Conservation (phyloP, 495 filamentous ascomycete genomes). For the Copromyces sp. region DNA sequence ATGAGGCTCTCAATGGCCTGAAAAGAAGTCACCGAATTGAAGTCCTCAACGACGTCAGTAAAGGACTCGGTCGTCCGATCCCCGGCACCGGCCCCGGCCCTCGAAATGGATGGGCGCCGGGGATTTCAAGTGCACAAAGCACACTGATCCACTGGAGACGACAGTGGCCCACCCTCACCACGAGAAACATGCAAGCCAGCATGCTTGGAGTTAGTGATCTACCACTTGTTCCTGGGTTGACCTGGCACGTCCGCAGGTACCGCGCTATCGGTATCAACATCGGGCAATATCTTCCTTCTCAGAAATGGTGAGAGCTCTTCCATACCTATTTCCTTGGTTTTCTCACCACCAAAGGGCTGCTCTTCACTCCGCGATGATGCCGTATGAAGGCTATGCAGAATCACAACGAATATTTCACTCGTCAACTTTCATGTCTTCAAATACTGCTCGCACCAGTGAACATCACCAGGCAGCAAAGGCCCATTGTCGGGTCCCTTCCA, state of each 20-base stretch:
- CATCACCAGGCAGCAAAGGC: neutral
- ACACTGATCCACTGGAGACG: neutral
- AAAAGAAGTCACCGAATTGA: neutral
- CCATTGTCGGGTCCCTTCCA: neutral
- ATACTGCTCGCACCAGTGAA: neutral
- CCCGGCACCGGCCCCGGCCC: neutral
- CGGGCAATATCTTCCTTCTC: neutral
- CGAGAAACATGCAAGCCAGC: neutral
- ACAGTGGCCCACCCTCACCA: neutral
- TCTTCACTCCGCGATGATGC: neutral
- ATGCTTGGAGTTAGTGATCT: neutral
- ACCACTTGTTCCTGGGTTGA: neutral
- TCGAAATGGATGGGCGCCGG: neutral
- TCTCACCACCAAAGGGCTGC: neutral
- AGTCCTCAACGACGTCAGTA: neutral
- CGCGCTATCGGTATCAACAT: neutral
- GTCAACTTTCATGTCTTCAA: neutral
- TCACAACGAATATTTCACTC: neutral
- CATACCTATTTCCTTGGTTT: neutral
- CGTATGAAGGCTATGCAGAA: neutral
- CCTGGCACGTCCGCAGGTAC: neutral
- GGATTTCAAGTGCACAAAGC: neutral
- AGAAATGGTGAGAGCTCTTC: neutral
- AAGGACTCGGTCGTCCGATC: too few relatives aligned
- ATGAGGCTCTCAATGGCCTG: neutral